Conservation (phyloP, 768 basidiomycete genomes). For the Russula dissimulans region DNA sequence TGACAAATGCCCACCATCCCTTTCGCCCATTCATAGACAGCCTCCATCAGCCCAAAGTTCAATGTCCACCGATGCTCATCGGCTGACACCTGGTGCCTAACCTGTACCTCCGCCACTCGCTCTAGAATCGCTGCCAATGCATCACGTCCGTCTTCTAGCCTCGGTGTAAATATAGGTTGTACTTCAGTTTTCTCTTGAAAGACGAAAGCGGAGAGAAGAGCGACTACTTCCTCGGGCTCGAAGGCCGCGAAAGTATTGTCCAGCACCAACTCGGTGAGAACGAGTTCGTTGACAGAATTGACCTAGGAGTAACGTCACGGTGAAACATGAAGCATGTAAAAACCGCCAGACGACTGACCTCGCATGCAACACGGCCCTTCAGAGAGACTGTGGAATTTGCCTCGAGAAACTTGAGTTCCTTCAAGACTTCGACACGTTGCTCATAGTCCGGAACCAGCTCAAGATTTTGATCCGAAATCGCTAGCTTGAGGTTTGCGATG, state of each 20-base stretch:
- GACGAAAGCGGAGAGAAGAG: conserved; percentile 90
- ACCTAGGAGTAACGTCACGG: conserved; percentile 46
- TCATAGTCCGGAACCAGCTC: conserved; percentile 97
- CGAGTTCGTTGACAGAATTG: conserved; percentile 95
- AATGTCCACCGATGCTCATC: conserved; percentile 72
- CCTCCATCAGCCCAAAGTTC: conserved; percentile 89
- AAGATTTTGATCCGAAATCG: conserved; percentile 92
- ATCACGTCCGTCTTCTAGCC: conserved; percentile 71
- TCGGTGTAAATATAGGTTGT: conserved; percentile 73
- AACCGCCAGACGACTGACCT: conserved; percentile 41
- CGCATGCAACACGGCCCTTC: conserved; percentile 97
- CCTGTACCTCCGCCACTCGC: conserved; percentile 71
- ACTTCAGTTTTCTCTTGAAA: conserved; percentile 97
- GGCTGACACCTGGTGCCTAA: conserved; percentile 63
- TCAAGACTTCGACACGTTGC: conserved; percentile 82
- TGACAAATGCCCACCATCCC: conserved; percentile 67
- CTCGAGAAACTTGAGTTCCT: conserved; percentile 88
- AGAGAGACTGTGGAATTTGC: conserved; percentile 91
- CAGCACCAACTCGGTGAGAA: conserved; percentile 92
- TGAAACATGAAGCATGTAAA: neutral
- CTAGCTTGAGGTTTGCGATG: conserved; percentile 69
- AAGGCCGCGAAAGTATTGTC: conserved; percentile 89
- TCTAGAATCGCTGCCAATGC: conserved; percentile 73
- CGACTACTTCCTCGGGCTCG: conserved; percentile 94
- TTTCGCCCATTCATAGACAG: conserved; percentile 98